Conservation (phyloP, 2,329 filamentous ascomycete genomes). For the Ophidiomyces ophidiicola region DNA sequence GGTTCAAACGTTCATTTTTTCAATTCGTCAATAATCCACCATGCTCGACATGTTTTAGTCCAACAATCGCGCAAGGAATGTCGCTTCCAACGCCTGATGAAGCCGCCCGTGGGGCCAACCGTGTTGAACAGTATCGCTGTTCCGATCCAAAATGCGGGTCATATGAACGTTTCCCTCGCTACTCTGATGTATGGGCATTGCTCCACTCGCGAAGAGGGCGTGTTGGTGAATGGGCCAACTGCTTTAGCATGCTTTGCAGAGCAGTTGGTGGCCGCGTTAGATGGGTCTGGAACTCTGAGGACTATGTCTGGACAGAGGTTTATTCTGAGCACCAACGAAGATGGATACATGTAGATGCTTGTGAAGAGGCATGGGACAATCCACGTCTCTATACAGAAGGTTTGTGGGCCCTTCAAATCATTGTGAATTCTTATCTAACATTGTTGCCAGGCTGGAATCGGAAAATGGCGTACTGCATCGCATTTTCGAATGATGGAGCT, state of each 20-base stretch:
- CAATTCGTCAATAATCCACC: slow-evolving; percentile 92
- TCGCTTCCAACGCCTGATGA: slow-evolving; percentile 79
- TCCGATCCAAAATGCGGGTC: slow-evolving; percentile 60
- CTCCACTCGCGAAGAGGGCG: slow-evolving; percentile 76
- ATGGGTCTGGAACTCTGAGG: slow-evolving; percentile 97
- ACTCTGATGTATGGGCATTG: slow-evolving; percentile 87
- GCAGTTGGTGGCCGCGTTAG: slow-evolving; percentile 81
- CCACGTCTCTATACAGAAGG: slow-evolving; percentile 82
- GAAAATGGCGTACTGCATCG: slow-evolving; percentile 93
- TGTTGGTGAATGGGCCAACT: slow-evolving; percentile 94
- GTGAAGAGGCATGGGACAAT: slow-evolving; percentile 91
- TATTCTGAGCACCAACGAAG: slow-evolving; percentile 87
- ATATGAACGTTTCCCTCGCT: slow-evolving; percentile 83
- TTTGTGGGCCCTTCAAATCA: slow-evolving; percentile 28
- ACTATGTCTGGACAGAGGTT: slow-evolving; percentile 95
- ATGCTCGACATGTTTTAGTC: slow-evolving; percentile 68
- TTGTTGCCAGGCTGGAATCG: slow-evolving; percentile 62
- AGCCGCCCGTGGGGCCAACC: slow-evolving; percentile 69
- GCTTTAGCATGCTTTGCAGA: slow-evolving; percentile 95
- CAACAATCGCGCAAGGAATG: slow-evolving; percentile 72
- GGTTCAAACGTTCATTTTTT: slow-evolving; percentile 95
- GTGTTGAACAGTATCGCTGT: slow-evolving; percentile 85
- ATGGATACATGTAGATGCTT: slow-evolving; percentile 95
- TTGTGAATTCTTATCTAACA: slow-evolving; percentile 7
- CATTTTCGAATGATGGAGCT: slow-evolving; percentile 80